Evolutionary conservation across 2,329 filamentous ascomycete species (phyloP).

Genomic region (Colletotrichum kahawae): DNA sequence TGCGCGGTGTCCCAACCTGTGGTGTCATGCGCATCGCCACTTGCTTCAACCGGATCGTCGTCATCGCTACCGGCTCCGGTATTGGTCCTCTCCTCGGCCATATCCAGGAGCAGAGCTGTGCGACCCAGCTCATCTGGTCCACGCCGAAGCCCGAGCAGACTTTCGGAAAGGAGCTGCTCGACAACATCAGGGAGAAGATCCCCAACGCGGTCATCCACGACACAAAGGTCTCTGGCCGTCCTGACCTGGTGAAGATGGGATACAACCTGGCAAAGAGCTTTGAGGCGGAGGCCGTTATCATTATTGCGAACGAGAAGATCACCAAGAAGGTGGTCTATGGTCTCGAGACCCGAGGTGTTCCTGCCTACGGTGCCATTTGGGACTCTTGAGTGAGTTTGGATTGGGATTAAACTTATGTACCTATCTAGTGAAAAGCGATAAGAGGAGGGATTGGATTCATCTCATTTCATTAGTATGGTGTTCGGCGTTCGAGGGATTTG

Average conservation of each 20-base stretch:
- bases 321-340: slow-evolving; percentile 73
- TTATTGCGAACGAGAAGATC: slow-evolving; percentile 72
- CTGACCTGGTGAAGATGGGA: slow-evolving; percentile 56
- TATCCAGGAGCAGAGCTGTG: slow-evolving; percentile 54
- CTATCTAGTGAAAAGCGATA: background rate
- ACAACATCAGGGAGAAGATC: slow-evolving; percentile 63
- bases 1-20: slow-evolving; percentile 68
- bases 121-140: slow-evolving; percentile 71
- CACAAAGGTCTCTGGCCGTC: slow-evolving; percentile 62
- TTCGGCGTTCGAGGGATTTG: background rate
- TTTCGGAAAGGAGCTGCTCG: slow-evolving; percentile 63
- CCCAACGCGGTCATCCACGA: slow-evolving; percentile 72
- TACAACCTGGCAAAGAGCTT: slow-evolving; percentile 61
- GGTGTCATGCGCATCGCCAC: slow-evolving; percentile 72
- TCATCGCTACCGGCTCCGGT: slow-evolving; percentile 75
- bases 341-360: slow-evolving; percentile 68
- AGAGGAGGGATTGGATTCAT: background rate
- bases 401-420: background rate
- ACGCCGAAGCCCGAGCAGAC: slow-evolving; percentile 65
- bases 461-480: background rate
- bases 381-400: slow-evolving; percentile 46
- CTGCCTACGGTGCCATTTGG: slow-evolving; percentile 77
- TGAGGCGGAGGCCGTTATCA: slow-evolving; percentile 71
- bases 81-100: slow-evolving; percentile 72
- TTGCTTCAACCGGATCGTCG: slow-evolving; percentile 67